Base-by-base conservation (phyloP, 768 basidiomycete species). In the Tylopilus plumbeoviolaceoides region DNA sequence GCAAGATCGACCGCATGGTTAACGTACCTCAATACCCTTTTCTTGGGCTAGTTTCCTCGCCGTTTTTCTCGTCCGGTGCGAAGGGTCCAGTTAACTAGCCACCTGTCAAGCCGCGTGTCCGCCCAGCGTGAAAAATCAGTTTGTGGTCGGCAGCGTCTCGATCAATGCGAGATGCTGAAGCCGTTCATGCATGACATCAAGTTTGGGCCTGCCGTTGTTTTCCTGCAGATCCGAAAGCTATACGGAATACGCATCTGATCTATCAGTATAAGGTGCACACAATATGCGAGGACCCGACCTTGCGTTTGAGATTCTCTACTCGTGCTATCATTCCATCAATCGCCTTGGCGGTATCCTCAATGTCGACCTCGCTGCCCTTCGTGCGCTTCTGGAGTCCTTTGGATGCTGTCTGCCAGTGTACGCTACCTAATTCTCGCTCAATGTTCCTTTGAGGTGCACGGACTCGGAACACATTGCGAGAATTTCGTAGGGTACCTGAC, bases 401-500 rank as follows among this genome's bases (percentile, higher is more conserved):
- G 5, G 83, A 72, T 18, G 76, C 59, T 23, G 74, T 72, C 58
- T 85, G n/a, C n/a, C n/a, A n/a, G n/a, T n/a, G 83, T 14, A 88
- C 73, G 25, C 78, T 73, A 15, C 76, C 78, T 38, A 89, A 68
- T 62, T 94, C 91, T 51, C 87, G 83, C 69, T 95, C 92, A 50
- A 92, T 83, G 56, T 84, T 78, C 71, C 83, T 84, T 66, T 92
- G 90, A 1, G 86, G 83, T 17, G 84, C 79, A 31, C 91, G 83
- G n/a, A n/a, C n/a, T n/a, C n/a, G n/a, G 64, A 95, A 94, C 18
- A 86, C 78, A 70, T 88, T 90, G 61, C 89, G 84, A 63, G 91
- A 89, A 60, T 88, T 88, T 95, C 92, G 70, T 87, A 90, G 11
- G 92, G 92, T 12, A 92, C 89, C 92, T 95, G 58, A n/a, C n/a